Evolutionary conservation across 192 early-diverging fungal species (phyloP), one percentile per base, ranked within the genome.

Genomic region (Coemansia javaensis): DNA sequence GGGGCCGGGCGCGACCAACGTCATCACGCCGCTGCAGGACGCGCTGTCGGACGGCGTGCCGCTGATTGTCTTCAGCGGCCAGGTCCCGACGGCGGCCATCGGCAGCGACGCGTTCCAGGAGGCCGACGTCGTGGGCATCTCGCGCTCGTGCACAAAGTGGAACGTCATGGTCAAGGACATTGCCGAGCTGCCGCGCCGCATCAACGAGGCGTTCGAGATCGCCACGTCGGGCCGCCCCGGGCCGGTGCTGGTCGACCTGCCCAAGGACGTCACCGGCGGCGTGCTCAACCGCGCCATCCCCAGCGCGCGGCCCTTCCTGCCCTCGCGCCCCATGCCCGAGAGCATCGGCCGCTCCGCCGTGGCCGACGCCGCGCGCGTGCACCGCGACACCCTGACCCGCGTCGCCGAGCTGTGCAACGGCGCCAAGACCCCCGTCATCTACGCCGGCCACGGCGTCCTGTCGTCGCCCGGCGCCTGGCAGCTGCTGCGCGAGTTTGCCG

Each of bases 91-190:
- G 6, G 75, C 84, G 4, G 83, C 89, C 24, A 89, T 98, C 56
- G 96, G 96, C 32, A 86, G 87, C 2, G 96, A 98, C 59, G 93
- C 91, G 11, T 98, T 98, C 82, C 96, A 98, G 77, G 96, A 98
- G 74, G 95, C 95, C 45, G 95, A 98, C 57, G 81, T 98, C 25
- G 80, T 98, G 21, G 93, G 93, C 39, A 98, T 98, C 61, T 88
- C 89, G 53, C 83, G 96, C 23, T 76, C 88, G 14, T 98, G 96
- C 78, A 95, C 96, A 66, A 98, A 97, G 67, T 98, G 96, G 96
- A 98, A 98, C 63, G 93, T 96, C 30, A 91, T 95, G 93, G 90
- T 98, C 67, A 90, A 90, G 59, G 90, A 94, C 60, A 82, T 98
- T 59, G 79, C 87, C 47, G 96, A 98, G 73, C 79, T 98, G 31